These are phyloP conservation scores for Teratosphaeria destructans DNA, from an alignment of 2,329 filamentous ascomycete species.

Conservation along the genomic window DNA sequence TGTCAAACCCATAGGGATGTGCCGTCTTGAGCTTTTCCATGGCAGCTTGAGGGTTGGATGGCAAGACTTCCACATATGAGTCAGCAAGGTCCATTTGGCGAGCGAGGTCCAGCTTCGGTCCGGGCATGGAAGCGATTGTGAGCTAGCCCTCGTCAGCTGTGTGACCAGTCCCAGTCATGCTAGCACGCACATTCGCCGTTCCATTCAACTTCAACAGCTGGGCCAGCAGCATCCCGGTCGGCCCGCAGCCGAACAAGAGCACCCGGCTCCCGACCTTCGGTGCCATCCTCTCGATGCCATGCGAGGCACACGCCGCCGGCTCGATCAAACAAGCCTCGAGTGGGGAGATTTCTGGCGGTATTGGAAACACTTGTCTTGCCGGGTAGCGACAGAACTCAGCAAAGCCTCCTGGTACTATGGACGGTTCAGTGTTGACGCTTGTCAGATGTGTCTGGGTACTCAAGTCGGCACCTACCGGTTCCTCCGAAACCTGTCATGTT, in stretches of 20 bases:
- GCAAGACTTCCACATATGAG: conserved; percentile 37
- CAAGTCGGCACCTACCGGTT: conserved; percentile 17
- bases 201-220: conserved; percentile 56
- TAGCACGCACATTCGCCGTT: conserved; percentile 56
- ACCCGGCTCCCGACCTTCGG: conserved; percentile 6
- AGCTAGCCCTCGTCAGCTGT: conserved; percentile 3
- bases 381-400: conserved; percentile 6
- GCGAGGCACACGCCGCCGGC: conserved; percentile 4
- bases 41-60: conserved; percentile 44
- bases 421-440: background rate
- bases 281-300: conserved; percentile 5
- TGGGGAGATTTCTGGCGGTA: background rate
- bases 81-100: conserved; percentile 38
- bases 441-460: background rate
- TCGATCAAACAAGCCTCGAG: conserved; percentile 5
- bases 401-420: conserved; percentile 2
- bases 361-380: conserved; percentile 1
- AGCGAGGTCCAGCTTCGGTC: conserved; percentile 61
- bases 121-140: conserved; percentile 24
- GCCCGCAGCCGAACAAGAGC: conserved; percentile 4
- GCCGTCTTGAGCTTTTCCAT: conserved; percentile 52
- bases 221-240: conserved; percentile 32
- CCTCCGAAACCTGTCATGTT: conserved; percentile 58
- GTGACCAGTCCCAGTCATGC: conserved; percentile 41
- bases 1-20: conserved; percentile 64